Evolutionary conservation across 768 basidiomycete genomes (phyloP), one percentile per base, ranked within the genome.

Genomic region (Porpolomopsis calyptriformis): DNA sequence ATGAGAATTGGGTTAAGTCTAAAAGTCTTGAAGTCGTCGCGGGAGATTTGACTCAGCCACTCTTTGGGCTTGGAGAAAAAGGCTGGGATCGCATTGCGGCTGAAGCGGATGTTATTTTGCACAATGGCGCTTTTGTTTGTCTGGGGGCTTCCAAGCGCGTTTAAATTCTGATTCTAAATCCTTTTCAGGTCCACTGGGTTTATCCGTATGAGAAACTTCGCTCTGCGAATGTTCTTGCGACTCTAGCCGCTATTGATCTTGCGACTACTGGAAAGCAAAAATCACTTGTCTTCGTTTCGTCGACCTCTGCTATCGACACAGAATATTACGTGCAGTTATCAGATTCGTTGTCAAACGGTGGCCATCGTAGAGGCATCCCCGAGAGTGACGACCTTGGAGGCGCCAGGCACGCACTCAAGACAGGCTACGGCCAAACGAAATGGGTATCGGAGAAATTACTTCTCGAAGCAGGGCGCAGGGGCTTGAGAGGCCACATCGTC

Each of bases 391-490:
- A 92, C 53, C 75, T 98, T 16, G 91, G 94, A 56, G 91, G 85
- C 4, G 87, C 91, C 0, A 73, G 78, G 51, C 61, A 60, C 0
- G 69, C 76, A 1, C 70, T 98, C 43, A 85, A 85, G 61, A 87
- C 87, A 0, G 96, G 96, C 0, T 99, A 99, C 61, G 92, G 94
- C 4, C 96, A 99, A 68, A 83, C 80, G 27, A 99, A 99, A 65
- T 99, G 96, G 96, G 96, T 99, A 0, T 85, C 90, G 1, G 96
- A 99, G 64, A 94, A 91, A 61, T 64, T 99, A 6, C 66, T 99
- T 24, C 83, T 90, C 55, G 92, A 94, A 57, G 96, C 93, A 16
- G 91, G 87, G 2, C 78, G 73, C 53, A 73, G 91, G 31, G 96
- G 96, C 1, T 64, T 98, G 49, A 70, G 69, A 5, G 91, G 91